phyloP scores from a whole-genome alignment of 306 rosid genomes.

The Mimosa bimucronata region DNA sequence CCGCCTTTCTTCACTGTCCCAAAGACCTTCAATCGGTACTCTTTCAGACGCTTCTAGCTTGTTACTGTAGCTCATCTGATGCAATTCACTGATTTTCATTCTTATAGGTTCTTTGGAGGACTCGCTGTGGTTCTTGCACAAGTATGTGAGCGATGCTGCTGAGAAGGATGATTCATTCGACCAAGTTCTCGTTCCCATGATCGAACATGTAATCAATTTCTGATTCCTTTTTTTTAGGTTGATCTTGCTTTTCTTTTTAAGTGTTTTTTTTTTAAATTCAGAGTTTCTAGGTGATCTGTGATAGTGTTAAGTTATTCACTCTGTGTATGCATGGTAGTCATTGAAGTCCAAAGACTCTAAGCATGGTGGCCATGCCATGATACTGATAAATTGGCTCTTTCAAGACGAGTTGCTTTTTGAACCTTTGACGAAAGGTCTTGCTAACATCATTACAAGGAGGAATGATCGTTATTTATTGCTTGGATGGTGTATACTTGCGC shows the following conservation, averaged over 20 bases:
- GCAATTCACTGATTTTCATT: neutral
- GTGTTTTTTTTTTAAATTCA: neutral
- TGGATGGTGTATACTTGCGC: conserved; percentile 84
- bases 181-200: conserved; percentile 70
- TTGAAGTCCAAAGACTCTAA: conserved; percentile 65
- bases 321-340: conserved; percentile 39
- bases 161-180: conserved; percentile 44
- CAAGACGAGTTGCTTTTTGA: conserved; percentile 67
- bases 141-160: conserved; percentile 63
- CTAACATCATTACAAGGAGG: conserved; percentile 52
- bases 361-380: conserved; percentile 67
- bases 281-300: neutral
- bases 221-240: neutral
- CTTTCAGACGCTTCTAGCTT: neutral
- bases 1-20: conserved; percentile 48
- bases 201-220: conserved; percentile 58
- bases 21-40: conserved; percentile 41
- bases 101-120: conserved; percentile 58
- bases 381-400: conserved; percentile 80
- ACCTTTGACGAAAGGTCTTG: conserved; percentile 57
- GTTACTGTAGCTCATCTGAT: neutral
- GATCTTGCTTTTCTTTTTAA: neutral
- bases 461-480: conserved; percentile 72
- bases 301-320: neutral
- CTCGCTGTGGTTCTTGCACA: conserved; percentile 77